Evolutionary conservation across 805 yeast species (phyloP).

Genomic region (Candida palmyrensis): DNA sequence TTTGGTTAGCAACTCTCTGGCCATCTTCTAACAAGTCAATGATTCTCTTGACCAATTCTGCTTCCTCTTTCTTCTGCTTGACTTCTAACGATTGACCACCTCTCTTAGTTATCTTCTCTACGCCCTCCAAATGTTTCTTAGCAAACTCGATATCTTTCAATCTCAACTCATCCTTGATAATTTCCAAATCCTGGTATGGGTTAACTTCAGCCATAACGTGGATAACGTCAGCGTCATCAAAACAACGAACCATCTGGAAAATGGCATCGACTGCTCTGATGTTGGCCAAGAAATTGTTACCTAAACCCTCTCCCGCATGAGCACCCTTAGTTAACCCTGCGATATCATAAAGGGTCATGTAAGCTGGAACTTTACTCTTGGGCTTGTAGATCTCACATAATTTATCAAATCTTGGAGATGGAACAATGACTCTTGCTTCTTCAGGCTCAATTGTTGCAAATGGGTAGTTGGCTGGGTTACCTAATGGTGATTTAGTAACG

Average conservation of each 20-base stretch:
- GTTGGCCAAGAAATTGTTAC: conserved; percentile 94
- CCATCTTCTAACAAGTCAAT: conserved; percentile 77
- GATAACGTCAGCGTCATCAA: conserved; percentile 95
- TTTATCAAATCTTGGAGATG: conserved; percentile 81
- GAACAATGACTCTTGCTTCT: conserved; percentile 93
- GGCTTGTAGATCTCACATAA: conserved; percentile 74
- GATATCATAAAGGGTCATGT: conserved; percentile 89
- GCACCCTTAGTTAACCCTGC: conserved; percentile 99
- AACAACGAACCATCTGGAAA: conserved; percentile 95
- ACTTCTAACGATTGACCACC: conserved; percentile 89
- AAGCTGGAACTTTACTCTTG: conserved; percentile 85
- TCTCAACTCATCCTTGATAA: conserved; percentile 86
- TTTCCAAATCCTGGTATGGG: conserved; percentile 91
- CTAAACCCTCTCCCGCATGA: conserved; percentile 93
- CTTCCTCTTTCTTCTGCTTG: conserved; percentile 84
- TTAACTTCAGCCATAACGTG: conserved; percentile 92
- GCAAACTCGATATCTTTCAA: conserved; percentile 96
- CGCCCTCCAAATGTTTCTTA: conserved; percentile 70
- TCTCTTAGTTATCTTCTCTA: conserved; percentile 74
- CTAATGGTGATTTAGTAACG: conserved; percentile 85
- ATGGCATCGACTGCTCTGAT: conserved; percentile 97
- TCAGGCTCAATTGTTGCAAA: conserved; percentile 98
- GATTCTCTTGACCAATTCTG: conserved; percentile 66
- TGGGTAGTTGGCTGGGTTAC: conserved; percentile 97
- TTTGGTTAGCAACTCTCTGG: conserved; percentile 79